Base-by-base conservation (phyloP, 2,329 filamentous ascomycete genomes). In the Pestalotiopsis sp. region DNA sequence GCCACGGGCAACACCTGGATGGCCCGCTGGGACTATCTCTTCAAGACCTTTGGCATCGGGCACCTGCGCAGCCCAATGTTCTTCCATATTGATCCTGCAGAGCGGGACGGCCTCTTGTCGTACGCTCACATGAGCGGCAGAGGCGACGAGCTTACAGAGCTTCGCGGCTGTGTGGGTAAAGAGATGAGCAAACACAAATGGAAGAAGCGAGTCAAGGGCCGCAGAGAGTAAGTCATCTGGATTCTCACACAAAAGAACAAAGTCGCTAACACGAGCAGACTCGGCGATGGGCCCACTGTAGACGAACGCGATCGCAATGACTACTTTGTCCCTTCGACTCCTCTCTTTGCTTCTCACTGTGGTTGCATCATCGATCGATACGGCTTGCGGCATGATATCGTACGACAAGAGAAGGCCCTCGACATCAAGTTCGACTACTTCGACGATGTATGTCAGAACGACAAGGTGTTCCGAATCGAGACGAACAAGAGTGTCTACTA, bases 11-110 rank as follows among this genome's bases (percentile, higher is more conserved):
- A 86, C 62, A 75, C 82, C 59, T 95, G 92, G 92, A 89, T 95
- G 84, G 80, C 85, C 11, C 85, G 89, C 56, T 95, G 93, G 93
- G 88, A 92, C 59, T 82, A 84, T 14, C 85, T 92, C 3, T 95
- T 95, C 79, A 82, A 85, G 40, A 87, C 86, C 2, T 88, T 93
- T 59, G 86, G 90, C 63, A 95, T 95, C 61, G 84, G 86, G 1
- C 89, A 94, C 73, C 81, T 96, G 52, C 86, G 93, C 17, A 94
- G 92, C 72, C 93, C 92, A 0, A 92, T 95, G 91, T 92, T 95
- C 75, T 95, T 94, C 82, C 93, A 96, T 75, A 85, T 93, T 14
- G 92, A 95, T 75, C 93, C 93, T 0, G 84, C 87, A 1, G 92
- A 95, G 78, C 84, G 92, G 1, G 93, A 95, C 80, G 90, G 90